These are phyloP conservation scores for Quercus ilex DNA, from an alignment of 306 rosid species.

Conservation along the genomic window DNA sequence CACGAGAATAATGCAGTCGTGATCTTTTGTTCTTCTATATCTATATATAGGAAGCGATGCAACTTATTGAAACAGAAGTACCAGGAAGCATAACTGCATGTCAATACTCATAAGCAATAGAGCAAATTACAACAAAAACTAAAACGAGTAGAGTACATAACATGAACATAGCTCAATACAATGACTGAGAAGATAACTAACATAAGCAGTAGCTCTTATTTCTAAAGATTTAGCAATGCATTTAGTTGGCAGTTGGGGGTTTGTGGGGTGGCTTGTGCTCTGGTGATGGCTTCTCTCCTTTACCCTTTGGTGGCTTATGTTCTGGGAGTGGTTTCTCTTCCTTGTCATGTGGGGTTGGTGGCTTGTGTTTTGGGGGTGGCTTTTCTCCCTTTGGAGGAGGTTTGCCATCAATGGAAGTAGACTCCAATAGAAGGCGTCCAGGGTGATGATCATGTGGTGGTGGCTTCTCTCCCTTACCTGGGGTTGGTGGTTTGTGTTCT, in stretches of 20 bases:
- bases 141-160: not conserved
- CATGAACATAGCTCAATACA: not conserved
- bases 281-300: not conserved
- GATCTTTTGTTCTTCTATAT: too few relatives aligned
- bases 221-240: not conserved
- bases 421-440: too few relatives aligned
- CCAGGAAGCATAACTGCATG: not conserved
- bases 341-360: too few relatives aligned
- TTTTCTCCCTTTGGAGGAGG: too few relatives aligned
- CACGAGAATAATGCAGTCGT: too few relatives aligned
- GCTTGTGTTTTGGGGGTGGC: too few relatives aligned
- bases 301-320: too few relatives aligned
- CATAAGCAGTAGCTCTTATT: not conserved
- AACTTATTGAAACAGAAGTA: too few relatives aligned
- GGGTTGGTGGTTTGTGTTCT: not conserved
- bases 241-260: not conserved
- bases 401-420: too few relatives aligned
- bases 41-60: too few relatives aligned
- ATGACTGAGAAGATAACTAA: not conserved
- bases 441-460: too few relatives aligned
- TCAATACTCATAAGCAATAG: not conserved
- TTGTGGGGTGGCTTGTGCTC: constrained; percentile 4
- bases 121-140: not conserved
- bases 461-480: not conserved
- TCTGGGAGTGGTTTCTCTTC: too few relatives aligned